These are phyloP conservation scores for Dipteronia dyeriana DNA, from an alignment of 345 rosid species.

Conservation along the genomic window DNA sequence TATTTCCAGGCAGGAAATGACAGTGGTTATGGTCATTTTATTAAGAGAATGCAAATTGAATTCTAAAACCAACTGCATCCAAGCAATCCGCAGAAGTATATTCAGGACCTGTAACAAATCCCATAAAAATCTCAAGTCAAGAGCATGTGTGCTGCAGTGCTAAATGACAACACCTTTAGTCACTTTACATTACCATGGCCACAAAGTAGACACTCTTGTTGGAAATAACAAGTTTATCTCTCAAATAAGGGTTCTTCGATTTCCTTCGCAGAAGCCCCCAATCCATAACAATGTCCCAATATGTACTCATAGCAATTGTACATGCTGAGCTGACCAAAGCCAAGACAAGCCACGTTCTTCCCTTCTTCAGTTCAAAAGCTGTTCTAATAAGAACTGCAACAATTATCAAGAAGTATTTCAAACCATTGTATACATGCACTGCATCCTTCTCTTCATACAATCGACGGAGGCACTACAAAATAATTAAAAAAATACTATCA, in stretches of 20 bases:
- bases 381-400: slow-evolving; percentile 65
- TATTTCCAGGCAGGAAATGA: slow-evolving; percentile 62
- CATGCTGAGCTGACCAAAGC: slow-evolving; percentile 65
- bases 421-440: slow-evolving; percentile 52
- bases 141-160: background rate
- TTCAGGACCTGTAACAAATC: slow-evolving; percentile 44
- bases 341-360: slow-evolving; percentile 54
- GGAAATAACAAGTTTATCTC: slow-evolving; percentile 65
- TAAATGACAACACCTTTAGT: background rate
- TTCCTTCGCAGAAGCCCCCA: slow-evolving; percentile 75
- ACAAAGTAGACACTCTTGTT: slow-evolving; percentile 63
- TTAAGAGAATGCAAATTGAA: slow-evolving; percentile 46
- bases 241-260: slow-evolving; percentile 57
- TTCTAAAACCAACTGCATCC: slow-evolving; percentile 69
- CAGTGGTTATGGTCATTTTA: slow-evolving; percentile 43
- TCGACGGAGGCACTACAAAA: slow-evolving; percentile 56
- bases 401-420: slow-evolving; percentile 65
- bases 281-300: slow-evolving; percentile 70
- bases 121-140: slow-evolving; percentile 5
- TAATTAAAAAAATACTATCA: background rate
- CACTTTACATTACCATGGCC: slow-evolving; percentile 56
- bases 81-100: slow-evolving; percentile 55
- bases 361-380: slow-evolving; percentile 55
- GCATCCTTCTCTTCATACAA: slow-evolving; percentile 60
- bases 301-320: slow-evolving; percentile 48